Evolutionary conservation across 306 rosid species (phyloP), one percentile per base, ranked within the genome.

Genomic region (Sicyos baderoa): DNA sequence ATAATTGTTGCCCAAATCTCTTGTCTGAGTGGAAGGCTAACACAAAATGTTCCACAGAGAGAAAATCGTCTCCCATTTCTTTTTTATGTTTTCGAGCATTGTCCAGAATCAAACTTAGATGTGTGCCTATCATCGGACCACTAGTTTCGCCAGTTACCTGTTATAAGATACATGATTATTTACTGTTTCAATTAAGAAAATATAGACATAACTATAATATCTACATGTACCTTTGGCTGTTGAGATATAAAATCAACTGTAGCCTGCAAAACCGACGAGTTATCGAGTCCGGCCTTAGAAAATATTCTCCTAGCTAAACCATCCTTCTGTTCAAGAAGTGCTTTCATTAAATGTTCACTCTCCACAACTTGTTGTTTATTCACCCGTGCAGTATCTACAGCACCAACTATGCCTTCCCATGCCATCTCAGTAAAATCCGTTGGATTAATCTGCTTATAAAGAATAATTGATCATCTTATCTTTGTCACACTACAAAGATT

Each of bases 351-450:
- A 80, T 93, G 97, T 79, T 93, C 99, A 0, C 97, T 78, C 60
- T 93, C 99, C 77, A 89, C 95, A 74, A 93, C 83, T 76, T 93
- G 98, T 70, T 93, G 95, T 76, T 81, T 93, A 82, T 78, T 82
- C 45, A 60, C 51, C 62, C 95, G 82, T 4, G 98, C 98, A 5
- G 98, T 91, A 56, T 89, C 88, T 9, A 86, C 88, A 4, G 98
- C 98, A 48, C 86, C 97, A 37, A 86, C 23, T 51, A 93, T 70
- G 23, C 94, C 97, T 84, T 85, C 97, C 99, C 99, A 93, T 40
- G 99, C 99, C 97, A 88, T 84, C 73, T 93, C 97, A 21, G 99
- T 93, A 86, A 82, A 93, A 72, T 90, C 99, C 9, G 86, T 71
- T 40, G 74, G 99, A 45, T 81, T 72, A 6, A 84, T 70, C 99